phyloP scores from a whole-genome alignment of 2,329 filamentous ascomycete genomes.

The Curvularia spicifera region DNA sequence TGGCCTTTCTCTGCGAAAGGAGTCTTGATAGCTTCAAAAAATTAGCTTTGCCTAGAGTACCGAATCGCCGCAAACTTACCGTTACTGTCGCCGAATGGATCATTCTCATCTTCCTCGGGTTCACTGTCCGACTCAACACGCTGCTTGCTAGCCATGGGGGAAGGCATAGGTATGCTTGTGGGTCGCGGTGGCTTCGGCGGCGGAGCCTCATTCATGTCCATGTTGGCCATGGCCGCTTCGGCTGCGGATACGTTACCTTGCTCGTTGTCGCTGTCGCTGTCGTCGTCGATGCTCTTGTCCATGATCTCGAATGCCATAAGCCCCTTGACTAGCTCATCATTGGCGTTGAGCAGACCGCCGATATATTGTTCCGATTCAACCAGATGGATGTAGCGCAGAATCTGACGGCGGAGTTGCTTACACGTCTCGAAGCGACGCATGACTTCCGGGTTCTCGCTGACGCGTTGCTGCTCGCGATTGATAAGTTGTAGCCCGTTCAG shows the following conservation, averaged over 20 bases:
- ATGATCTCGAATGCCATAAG: slow-evolving; percentile 95
- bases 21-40: slow-evolving; percentile 58
- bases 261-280: slow-evolving; percentile 67
- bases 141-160: slow-evolving; percentile 45
- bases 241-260: slow-evolving; percentile 30
- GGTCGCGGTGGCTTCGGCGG: slow-evolving; percentile 60
- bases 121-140: slow-evolving; percentile 62
- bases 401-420: slow-evolving; percentile 82
- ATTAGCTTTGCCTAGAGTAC: slow-evolving; percentile 12
- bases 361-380: slow-evolving; percentile 91
- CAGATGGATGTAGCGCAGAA: slow-evolving; percentile 89
- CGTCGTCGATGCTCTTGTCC: slow-evolving; percentile 80
- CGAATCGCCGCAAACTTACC: slow-evolving; percentile 42
- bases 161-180: slow-evolving; percentile 49
- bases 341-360: slow-evolving; percentile 87
- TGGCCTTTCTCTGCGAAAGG: slow-evolving; percentile 49
- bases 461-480: slow-evolving; percentile 85
- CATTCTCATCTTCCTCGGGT: slow-evolving; percentile 68
- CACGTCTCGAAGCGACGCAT: slow-evolving; percentile 82
- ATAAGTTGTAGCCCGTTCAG: slow-evolving; percentile 86
- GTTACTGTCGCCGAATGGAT: slow-evolving; percentile 87
- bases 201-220: slow-evolving; percentile 52
- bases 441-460: slow-evolving; percentile 81
- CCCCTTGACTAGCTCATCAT: slow-evolving; percentile 92
- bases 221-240: slow-evolving; percentile 49